Conservation (phyloP, 2,329 filamentous ascomycete genomes). For the Aspergillus cejpii region DNA sequence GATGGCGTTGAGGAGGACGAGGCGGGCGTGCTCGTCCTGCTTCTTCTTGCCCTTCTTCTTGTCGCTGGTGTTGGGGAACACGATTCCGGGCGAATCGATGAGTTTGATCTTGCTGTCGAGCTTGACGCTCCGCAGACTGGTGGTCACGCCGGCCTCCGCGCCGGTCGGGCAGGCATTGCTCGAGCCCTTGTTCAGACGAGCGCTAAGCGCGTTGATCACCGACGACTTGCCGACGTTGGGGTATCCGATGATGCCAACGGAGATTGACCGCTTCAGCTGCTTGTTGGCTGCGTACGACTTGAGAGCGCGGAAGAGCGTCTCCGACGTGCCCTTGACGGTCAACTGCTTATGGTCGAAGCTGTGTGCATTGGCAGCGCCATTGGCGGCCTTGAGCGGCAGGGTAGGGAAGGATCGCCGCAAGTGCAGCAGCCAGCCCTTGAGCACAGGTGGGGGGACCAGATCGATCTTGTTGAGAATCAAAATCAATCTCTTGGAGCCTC, state of each 20-base stretch:
- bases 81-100: conserved; percentile 88
- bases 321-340: conserved; percentile 77
- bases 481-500: conserved; percentile 78
- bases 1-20: conserved; percentile 83
- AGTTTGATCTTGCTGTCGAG: conserved; percentile 90
- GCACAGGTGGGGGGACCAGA: conserved; percentile 70
- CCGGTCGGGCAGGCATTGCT: conserved; percentile 73
- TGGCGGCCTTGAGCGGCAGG: conserved; percentile 77
- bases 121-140: conserved; percentile 80
- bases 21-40: conserved; percentile 69
- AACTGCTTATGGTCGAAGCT: conserved; percentile 89
- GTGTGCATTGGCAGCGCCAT: conserved; percentile 73
- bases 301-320: conserved; percentile 77
- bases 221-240: conserved; percentile 96
- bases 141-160: conserved; percentile 88
- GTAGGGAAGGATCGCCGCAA: conserved; percentile 87
- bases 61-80: conserved; percentile 63
- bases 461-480: conserved; percentile 95
- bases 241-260: conserved; percentile 89
- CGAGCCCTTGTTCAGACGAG: conserved; percentile 59
- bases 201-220: conserved; percentile 86
- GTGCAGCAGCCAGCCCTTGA: conserved; percentile 78
- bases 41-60: conserved; percentile 56
- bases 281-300: conserved; percentile 80
- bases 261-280: conserved; percentile 80